These are phyloP conservation scores for Salix koriyanagi DNA, from an alignment of 345 rosid species.

Conservation along the genomic window DNA sequence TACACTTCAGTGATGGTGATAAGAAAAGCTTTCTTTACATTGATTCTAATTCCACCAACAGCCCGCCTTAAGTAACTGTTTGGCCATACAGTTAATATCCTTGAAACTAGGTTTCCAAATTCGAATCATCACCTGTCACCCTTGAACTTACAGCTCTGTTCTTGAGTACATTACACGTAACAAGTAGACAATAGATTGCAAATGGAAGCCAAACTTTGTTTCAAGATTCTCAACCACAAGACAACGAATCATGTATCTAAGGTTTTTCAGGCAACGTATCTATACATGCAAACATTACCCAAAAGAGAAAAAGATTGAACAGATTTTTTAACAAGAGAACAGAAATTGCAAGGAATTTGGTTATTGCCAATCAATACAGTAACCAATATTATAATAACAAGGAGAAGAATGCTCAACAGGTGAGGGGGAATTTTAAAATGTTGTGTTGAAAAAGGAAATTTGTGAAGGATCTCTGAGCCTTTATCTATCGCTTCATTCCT, in stretches of 20 bases:
- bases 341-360: neutral
- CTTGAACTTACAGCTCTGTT: neutral
- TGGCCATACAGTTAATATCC: neutral
- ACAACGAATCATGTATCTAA: neutral
- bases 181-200: neutral
- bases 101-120: neutral
- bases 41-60: neutral
- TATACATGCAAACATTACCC: too few species aligned
- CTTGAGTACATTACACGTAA: neutral
- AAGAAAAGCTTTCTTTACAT: neutral
- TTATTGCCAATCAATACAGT: neutral
- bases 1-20: neutral
- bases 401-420: neutral
- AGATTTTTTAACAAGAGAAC: neutral
- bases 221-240: neutral
- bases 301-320: neutral
- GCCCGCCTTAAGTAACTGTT: neutral
- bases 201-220: neutral
- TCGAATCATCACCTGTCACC: neutral
- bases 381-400: neutral
- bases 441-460: too few species aligned
- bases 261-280: neutral
- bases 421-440: too few species aligned
- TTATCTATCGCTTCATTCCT: too few species aligned
- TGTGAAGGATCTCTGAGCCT: too few species aligned